These are phyloP conservation scores for Tuber brumale DNA, from an alignment of 495 filamentous ascomycete species.

Conservation along the genomic window DNA sequence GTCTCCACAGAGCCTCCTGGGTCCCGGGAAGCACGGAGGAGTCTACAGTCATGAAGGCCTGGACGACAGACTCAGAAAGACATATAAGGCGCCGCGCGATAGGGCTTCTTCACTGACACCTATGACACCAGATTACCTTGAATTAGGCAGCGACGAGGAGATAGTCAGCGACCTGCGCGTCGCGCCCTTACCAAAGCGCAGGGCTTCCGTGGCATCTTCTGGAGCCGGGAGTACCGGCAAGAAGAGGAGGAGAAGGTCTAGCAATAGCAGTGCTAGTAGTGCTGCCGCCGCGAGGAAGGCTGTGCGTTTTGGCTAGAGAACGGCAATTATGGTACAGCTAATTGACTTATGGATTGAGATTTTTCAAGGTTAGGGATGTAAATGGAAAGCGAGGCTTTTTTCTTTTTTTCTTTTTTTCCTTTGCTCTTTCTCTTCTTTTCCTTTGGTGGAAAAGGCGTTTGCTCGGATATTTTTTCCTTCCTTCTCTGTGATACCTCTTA, in stretches of 20 bases:
- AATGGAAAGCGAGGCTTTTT: neutral
- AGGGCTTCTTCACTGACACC: neutral
- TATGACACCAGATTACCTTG: neutral
- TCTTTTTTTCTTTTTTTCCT: neutral
- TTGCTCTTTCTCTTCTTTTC: neutral
- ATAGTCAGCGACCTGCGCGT: neutral
- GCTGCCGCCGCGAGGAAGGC: neutral
- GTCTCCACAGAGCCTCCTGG: constrained; percentile 56
- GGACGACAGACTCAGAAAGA: neutral
- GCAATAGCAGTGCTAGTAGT: neutral
- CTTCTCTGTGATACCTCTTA: neutral
- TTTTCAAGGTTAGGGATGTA: neutral
- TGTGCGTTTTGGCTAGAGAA: neutral
- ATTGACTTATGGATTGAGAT: neutral
- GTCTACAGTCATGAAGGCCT: constrained; percentile 14
- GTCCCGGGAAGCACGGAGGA: constrained; percentile 40
- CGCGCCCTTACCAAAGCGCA: neutral
- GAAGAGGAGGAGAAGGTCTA: neutral
- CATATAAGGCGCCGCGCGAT: neutral
- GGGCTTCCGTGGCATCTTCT: neutral
- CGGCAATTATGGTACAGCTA: neutral
- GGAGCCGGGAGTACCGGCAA: neutral
- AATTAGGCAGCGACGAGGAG: neutral
- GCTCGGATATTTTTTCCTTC: neutral
- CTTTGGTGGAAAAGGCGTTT: neutral